Evolutionary conservation across 768 basidiomycete species (phyloP).

Genomic region (Tulasnella sp.): DNA sequence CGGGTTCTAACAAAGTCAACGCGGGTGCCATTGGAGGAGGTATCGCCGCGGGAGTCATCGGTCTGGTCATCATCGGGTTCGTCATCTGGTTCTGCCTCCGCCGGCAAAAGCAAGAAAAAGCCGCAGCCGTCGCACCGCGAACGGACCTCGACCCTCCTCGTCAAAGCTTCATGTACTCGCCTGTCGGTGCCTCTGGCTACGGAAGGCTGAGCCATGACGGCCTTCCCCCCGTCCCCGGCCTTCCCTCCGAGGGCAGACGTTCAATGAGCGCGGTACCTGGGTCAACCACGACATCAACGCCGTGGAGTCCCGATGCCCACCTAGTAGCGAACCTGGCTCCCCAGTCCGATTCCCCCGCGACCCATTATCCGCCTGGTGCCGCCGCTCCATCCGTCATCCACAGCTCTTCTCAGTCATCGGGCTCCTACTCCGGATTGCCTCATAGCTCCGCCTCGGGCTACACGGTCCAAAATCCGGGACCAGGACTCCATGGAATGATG

Average conservation of each 20-base stretch:
- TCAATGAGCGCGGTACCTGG: background rate
- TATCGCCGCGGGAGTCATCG: constrained; percentile 3
- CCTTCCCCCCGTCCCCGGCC: background rate
- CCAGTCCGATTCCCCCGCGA: background rate
- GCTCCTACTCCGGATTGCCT: background rate
- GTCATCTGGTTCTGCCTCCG: constrained; percentile 9
- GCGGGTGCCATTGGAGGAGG: constrained; percentile 10
- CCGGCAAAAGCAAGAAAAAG: constrained; percentile 1
- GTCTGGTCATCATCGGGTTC: constrained; percentile 4
- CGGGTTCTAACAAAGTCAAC: background rate
- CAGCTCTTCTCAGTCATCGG: background rate
- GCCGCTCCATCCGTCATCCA: constrained; percentile 1
- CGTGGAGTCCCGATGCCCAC: background rate
- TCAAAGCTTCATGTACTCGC: constrained; percentile 1
- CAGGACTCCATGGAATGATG: background rate
- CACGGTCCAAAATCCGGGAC: constrained; percentile 5
- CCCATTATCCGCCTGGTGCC: background rate
- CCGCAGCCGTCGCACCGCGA: background rate
- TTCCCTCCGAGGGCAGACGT: background rate
- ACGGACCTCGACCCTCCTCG: background rate
- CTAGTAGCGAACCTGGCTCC: background rate
- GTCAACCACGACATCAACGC: background rate
- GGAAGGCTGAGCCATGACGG: constrained; percentile 6
- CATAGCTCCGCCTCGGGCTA: background rate
- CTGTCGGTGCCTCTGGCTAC: background rate